Conservation (phyloP, 2,329 filamentous ascomycete genomes). For the Hypoxylon sp. region DNA sequence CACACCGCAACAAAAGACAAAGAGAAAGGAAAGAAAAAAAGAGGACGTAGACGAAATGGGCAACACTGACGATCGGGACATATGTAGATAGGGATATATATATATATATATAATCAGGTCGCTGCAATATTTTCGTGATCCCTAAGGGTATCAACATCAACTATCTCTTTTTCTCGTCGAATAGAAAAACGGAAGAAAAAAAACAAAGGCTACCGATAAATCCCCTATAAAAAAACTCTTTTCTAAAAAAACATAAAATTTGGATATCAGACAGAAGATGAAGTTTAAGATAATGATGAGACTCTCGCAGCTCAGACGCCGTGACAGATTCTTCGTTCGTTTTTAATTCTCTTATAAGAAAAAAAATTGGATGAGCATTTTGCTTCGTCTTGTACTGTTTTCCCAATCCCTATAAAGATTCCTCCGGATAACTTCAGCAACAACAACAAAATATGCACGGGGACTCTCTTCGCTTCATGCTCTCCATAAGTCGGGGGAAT, state of each 20-base stretch:
- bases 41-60: conserved; percentile 1
- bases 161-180: neutral
- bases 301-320: conserved; percentile 29
- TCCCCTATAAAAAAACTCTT: conserved; percentile 12
- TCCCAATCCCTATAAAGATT: conserved; percentile 28
- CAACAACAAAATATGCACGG: conserved; percentile 36
- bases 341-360: conserved; percentile 19
- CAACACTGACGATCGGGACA: conserved; percentile 1
- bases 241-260: conserved; percentile 28
- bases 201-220: too few relatives aligned
- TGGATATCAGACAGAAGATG: conserved; percentile 33
- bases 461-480: conserved; percentile 33
- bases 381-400: conserved; percentile 32
- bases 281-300: too few relatives aligned
- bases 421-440: conserved; percentile 24
- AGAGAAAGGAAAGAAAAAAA: conserved; percentile 3
- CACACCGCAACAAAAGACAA: conserved; percentile 32
- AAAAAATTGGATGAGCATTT: too few relatives aligned
- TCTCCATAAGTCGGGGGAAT: conserved; percentile 33
- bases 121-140: conserved; percentile 33
- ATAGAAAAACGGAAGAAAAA: neutral
- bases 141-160: conserved; percentile 35
- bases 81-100: neutral
- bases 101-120: conserved; percentile 24
- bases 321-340: conserved; percentile 30